A percentile compares a stretch with the other conserved stretches of the same genome.
phyloP scores from a whole-genome alignment of 2,329 filamentous ascomycete species.

The Grosmannia clavigera region DNA sequence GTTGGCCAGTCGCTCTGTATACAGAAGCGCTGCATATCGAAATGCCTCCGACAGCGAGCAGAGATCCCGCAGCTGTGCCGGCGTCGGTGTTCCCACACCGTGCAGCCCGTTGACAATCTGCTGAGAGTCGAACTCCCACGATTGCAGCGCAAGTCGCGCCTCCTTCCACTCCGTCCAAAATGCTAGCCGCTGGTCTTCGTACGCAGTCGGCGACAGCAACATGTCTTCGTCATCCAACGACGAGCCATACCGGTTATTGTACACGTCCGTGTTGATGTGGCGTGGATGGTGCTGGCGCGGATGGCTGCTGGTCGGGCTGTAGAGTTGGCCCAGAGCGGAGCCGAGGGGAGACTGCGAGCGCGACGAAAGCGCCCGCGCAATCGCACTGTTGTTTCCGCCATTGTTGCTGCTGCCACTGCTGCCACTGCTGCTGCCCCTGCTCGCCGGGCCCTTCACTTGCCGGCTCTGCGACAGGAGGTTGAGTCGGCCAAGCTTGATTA shows the following conservation, averaged over 20 bases:
- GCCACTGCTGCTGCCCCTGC: not conserved
- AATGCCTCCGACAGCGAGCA: constrained; percentile 81
- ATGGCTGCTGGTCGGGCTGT: constrained; percentile 23
- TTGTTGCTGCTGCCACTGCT: not conserved
- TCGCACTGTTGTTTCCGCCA: constrained; percentile 1
- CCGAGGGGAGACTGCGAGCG: constrained; percentile 25
- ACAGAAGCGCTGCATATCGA: constrained; percentile 77
- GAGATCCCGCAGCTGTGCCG: constrained; percentile 59
- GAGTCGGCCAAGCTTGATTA: constrained; percentile 70
- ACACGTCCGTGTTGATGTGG: constrained; percentile 35
- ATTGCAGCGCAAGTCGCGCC: constrained; percentile 61
- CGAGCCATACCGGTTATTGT: constrained; percentile 35
- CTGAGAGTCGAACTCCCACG: constrained; percentile 61
- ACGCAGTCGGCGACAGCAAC: constrained; percentile 28
- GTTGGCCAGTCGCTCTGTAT: constrained; percentile 75
- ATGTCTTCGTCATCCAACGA: constrained; percentile 45
- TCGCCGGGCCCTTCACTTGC: constrained; percentile 30
- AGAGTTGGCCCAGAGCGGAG: constrained; percentile 21
- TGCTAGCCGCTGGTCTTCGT: constrained; percentile 47
- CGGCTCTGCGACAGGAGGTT: constrained; percentile 70
- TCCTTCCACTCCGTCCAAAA: constrained; percentile 86
- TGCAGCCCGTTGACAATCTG: constrained; percentile 31
- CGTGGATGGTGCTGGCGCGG: constrained; percentile 18
- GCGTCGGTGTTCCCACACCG: constrained; percentile 26
- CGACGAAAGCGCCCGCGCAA: constrained; percentile 13